Percentiles rank a stretch among this genome's conserved stretches.
phyloP scores from a whole-genome alignment of 352 stramenopile species.

The Globisporangium polare region DNA sequence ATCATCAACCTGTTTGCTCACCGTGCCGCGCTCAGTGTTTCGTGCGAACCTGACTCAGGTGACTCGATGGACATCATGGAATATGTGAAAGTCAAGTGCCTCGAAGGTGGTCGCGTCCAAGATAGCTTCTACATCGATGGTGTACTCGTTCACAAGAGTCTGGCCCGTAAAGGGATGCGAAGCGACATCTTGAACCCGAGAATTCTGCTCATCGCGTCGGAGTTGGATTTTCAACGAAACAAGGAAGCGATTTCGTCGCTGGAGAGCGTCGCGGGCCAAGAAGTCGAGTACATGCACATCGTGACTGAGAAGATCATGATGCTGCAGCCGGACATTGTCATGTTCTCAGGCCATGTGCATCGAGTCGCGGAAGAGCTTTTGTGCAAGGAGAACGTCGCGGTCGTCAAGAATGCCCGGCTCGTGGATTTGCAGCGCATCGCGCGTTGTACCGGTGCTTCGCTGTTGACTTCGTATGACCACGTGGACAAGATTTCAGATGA shows the following conservation, averaged over 20 bases:
- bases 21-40: conserved; percentile 57
- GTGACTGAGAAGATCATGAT: conserved; percentile 87
- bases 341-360: conserved; percentile 84
- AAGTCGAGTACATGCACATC: conserved; percentile 90
- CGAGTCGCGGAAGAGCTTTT: conserved; percentile 80
- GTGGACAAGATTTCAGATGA: conserved; percentile 86
- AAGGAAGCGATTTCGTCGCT: conserved; percentile 81
- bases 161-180: conserved; percentile 82
- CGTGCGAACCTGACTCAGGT: conserved; percentile 61
- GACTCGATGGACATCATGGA: conserved; percentile 84
- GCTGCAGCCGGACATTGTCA: conserved; percentile 77
- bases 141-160: conserved; percentile 84
- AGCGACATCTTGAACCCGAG: conserved; percentile 73
- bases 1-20: conserved; percentile 72
- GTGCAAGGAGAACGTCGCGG: conserved; percentile 68
- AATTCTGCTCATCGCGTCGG: conserved; percentile 80
- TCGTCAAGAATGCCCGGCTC: conserved; percentile 83
- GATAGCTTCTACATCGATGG: conserved; percentile 88
- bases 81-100: conserved; percentile 78
- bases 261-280: conserved; percentile 77
- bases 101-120: conserved; percentile 67
- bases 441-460: conserved; percentile 64
- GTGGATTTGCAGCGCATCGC: conserved; percentile 79
- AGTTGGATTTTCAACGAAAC: conserved; percentile 81
- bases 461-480: conserved; percentile 83